Evolutionary conservation across 129 eudicot genomes (phyloP), one percentile per base, ranked within the genome.

Genomic region (Logfia minima): DNA sequence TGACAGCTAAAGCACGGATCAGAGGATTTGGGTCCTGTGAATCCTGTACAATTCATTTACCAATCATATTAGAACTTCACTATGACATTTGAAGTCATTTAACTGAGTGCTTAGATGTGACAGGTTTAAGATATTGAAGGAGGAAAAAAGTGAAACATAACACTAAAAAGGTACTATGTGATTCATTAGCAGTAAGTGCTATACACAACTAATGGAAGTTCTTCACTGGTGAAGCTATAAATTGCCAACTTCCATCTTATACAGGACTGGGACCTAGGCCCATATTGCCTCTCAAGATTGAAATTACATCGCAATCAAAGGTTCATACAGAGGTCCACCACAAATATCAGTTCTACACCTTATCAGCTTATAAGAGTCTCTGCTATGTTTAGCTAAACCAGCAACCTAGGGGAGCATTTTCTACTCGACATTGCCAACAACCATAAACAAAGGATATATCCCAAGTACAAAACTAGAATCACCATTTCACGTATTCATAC

Each of bases 11-110:
- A 59, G 99, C 97, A 43, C 99, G 96, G 53, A 95, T 95, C 74
- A 95, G 79, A 79, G 99, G 99, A 84, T 95, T 95, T 81, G 99
- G 97, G 71, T 95, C 99, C 84, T 95, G 99, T 19, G 99, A 87
- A 81, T 95, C 99, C 97, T 94, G 94, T 68, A 85, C 67, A 8
- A 74, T 74, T 55, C 56, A 67, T 55, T 10, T 52, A 73, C 29
- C 21, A 71, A 52, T 64, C 45, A 14, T 79, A 19, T 74, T 3
- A 81, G 65, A 19, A 29, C 56, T 28, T 22, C 58, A 7, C 8
- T 16, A 71, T 21, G 31, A 79, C 14, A 70, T 78, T 19, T 21
- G 34, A 70, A 29, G 61, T 59, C 55, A 21, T 51, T 66, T 31
- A 18, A 28, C 11, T 28, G 5, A 66, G 34, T 19, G 31, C 71